Base-by-base conservation (phyloP, 257 asterid genomes). In the Phtheirospermum japonicum region DNA sequence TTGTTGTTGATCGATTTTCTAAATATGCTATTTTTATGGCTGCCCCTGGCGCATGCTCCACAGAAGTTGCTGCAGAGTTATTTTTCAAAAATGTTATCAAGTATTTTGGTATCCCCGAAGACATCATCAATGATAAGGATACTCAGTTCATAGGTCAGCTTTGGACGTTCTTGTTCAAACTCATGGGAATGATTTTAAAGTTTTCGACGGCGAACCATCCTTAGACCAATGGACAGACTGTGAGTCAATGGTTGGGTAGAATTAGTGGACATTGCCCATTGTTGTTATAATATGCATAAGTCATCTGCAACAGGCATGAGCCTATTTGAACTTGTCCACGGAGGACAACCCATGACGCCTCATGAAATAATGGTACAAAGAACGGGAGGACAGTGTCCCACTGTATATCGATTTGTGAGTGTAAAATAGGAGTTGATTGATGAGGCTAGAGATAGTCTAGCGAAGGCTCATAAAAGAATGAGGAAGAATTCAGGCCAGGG, bases 61-160 rank as follows among this genome's bases (percentile, higher is more conserved):
- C 23, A 13, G 37, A 37, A 1, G 55, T 23, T 0, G 23, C 53
- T 2, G 32, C 7, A 0, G 42, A 54, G 0, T n/a, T 62, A 3
- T 54, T 70, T 3, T 43, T 26, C 5, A 53, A 26, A 10, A 31
- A 70, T 32, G 53, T 70, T 6, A 30, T 70, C 0, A 63, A 70
- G n/a, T 63, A 62, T 4, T 55, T 62, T 9, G 59, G 32, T n/a
- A 36, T 68, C 1, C 11, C 48, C 4, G 30, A 49, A 7, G 55
- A 49, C 7, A 49, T 49, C 5, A 19, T 10, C 30, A 42, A 14
- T 42, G 49, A 68, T 37, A 4, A n/a, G 57, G 68, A 61, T 16
- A 6, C 28, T 0, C 0, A 30, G 26, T n/a, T n/a, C n/a, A n/a
- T n/a, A n/a, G n/a, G 55, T 0, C 55, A 3, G 5, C 32, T 63